Percentiles rank a stretch among this genome's conserved stretches.
phyloP scores from a whole-genome alignment of 345 rosid species.

The Eucalyptus regnans region DNA sequence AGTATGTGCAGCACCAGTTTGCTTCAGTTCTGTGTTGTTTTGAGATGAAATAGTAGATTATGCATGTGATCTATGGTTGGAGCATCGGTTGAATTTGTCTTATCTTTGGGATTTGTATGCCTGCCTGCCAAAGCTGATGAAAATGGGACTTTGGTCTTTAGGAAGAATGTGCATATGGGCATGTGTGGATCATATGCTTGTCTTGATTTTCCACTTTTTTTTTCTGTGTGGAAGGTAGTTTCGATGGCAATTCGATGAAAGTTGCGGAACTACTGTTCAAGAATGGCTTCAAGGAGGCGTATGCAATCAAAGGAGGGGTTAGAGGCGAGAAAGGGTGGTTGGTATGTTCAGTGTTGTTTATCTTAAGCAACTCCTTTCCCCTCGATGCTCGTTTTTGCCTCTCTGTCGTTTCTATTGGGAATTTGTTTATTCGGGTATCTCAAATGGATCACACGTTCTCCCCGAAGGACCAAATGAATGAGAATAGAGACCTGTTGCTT shows the following conservation, averaged over 20 bases:
- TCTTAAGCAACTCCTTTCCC: not conserved
- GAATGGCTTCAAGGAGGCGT: slow-evolving; percentile 77
- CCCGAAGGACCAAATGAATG: not conserved
- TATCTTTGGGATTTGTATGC: not conserved
- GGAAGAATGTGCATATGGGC: not conserved
- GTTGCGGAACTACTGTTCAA: slow-evolving; percentile 63
- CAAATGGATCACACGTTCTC: not conserved
- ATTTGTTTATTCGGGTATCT: not conserved
- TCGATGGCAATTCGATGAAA: slow-evolving; percentile 69
- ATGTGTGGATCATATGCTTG: not conserved
- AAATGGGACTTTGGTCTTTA: not conserved
- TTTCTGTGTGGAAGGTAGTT: slow-evolving; percentile 71
- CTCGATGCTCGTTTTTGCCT: not conserved
- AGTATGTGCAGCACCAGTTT: slow-evolving; percentile 26
- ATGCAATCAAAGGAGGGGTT: slow-evolving; percentile 73
- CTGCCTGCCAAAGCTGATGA: not conserved
- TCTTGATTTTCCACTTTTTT: not conserved
- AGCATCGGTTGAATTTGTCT: not conserved
- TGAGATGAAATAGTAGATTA: not conserved
- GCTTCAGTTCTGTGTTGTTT: not conserved
- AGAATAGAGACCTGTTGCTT: not conserved
- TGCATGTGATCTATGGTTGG: not conserved
- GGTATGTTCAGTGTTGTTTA: slow-evolving; percentile 48
- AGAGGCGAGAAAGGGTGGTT: slow-evolving; percentile 88
- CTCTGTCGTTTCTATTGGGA: not conserved